These are phyloP conservation scores for Somion occarium DNA, from an alignment of 1,284 basidiomycete genomes.

Conservation along the genomic window DNA sequence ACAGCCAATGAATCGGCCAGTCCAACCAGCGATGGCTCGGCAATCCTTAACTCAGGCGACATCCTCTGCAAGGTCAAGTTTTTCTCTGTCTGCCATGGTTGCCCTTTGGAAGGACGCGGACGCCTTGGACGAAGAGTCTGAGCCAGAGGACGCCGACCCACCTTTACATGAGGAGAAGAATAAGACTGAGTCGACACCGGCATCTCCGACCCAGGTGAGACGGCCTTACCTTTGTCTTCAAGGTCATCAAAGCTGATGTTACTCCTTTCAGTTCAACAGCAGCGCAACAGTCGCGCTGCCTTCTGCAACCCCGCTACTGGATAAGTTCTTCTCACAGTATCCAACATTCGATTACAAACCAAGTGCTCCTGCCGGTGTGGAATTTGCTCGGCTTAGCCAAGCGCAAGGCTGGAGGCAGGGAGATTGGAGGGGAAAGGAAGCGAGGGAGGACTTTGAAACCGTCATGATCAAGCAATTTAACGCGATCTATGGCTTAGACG, in stretches of 20 bases:
- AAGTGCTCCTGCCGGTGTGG: not conserved
- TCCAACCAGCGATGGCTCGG: too few species aligned
- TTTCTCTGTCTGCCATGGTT: not conserved
- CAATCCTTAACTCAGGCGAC: too few species aligned
- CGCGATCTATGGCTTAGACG: constrained; percentile 27
- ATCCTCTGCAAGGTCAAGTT: too few species aligned
- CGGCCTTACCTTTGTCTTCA: too few species aligned
- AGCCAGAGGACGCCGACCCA: too few species aligned
- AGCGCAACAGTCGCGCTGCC: not conserved
- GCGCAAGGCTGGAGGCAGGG: not conserved
- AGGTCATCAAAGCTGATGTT: too few species aligned
- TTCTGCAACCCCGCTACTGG: not conserved
- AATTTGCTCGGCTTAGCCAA: not conserved
- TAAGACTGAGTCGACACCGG: too few species aligned
- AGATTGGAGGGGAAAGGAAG: not conserved
- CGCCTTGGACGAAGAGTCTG: too few species aligned
- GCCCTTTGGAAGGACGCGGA: not conserved
- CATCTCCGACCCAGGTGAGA: too few species aligned
- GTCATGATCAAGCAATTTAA: constrained; percentile 26
- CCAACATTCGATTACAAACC: not conserved
- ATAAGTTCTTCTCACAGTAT: not conserved
- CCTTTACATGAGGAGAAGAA: too few species aligned
- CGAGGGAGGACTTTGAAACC: not conserved
- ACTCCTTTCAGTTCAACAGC: too few species aligned
- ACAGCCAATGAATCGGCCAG: too few species aligned